Conservation (phyloP, 148 eudicot genomes). For the Nepenthes gracilis region DNA sequence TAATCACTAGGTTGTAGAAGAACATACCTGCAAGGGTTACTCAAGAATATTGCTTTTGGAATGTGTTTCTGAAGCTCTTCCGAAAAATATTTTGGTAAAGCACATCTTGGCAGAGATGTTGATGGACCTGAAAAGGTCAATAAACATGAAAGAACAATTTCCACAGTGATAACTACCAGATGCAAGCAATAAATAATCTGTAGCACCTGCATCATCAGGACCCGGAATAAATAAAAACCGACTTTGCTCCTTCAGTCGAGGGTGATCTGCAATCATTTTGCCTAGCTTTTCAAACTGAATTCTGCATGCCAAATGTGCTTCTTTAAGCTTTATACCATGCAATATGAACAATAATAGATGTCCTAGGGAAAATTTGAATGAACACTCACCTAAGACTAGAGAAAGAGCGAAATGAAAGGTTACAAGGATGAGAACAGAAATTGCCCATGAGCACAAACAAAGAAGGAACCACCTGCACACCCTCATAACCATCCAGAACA, state of each 20-base stretch:
- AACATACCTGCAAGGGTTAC: slow-evolving; percentile 88
- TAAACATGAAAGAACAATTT: slow-evolving; percentile 5
- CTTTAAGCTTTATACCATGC: slow-evolving; percentile 5
- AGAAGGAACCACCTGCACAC: slow-evolving; percentile 86
- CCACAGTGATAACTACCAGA: not conserved
- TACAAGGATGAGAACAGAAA: slow-evolving; percentile 84
- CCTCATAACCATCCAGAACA: slow-evolving; percentile 71
- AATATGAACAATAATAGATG: not conserved
- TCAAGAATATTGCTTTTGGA: slow-evolving; percentile 68
- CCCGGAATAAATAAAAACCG: slow-evolving; percentile 85
- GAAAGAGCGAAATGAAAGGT: slow-evolving; percentile 63
- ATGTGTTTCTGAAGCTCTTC: slow-evolving; percentile 63
- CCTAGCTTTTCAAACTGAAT: slow-evolving; percentile 82
- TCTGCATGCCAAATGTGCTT: slow-evolving; percentile 26
- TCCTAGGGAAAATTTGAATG: not conserved
- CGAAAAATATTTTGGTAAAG: slow-evolving; percentile 71
- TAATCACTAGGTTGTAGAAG: not conserved
- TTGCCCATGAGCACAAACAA: slow-evolving; percentile 92
- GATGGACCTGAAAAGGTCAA: slow-evolving; percentile 57
- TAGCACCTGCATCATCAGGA: slow-evolving; percentile 73
- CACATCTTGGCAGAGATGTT: slow-evolving; percentile 77
- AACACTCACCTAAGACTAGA: slow-evolving; percentile 59
- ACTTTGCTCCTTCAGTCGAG: slow-evolving; percentile 61
- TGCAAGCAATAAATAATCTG: slow-evolving; percentile 1
- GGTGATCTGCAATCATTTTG: slow-evolving; percentile 60